These are phyloP conservation scores for Phtheirospermum japonicum DNA, from an alignment of 257 asterid genomes.

Conservation along the genomic window DNA sequence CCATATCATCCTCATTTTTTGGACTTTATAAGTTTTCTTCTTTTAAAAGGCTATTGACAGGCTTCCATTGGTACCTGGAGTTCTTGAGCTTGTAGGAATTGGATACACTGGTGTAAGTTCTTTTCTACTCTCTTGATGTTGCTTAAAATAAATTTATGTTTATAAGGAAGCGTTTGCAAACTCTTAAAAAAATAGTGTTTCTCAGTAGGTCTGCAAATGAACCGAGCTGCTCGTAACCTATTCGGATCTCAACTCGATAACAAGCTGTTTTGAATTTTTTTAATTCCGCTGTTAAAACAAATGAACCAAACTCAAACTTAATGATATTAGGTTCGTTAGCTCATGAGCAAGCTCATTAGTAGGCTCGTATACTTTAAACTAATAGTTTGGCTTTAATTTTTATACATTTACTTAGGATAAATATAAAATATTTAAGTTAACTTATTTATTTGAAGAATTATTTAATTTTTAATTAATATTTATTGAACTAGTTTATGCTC, in stretches of 20 bases:
- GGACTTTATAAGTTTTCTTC: background rate
- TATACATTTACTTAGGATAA: background rate
- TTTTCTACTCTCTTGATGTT: background rate
- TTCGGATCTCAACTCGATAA: background rate
- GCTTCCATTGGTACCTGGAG: slow-evolving; percentile 88
- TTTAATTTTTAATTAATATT: no score
- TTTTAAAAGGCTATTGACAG: slow-evolving; percentile 58
- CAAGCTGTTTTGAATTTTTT: no score
- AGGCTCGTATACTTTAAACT: background rate
- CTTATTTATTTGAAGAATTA: background rate
- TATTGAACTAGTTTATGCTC: background rate
- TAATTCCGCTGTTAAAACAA: slow-evolving; percentile 26
- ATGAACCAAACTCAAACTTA: slow-evolving; percentile 26
- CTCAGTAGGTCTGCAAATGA: background rate
- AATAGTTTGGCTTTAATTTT: background rate
- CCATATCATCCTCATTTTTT: background rate
- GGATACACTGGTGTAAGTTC: slow-evolving; percentile 56
- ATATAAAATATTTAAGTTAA: no score
- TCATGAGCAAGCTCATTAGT: background rate
- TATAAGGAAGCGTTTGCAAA: background rate
- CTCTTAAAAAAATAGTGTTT: no score
- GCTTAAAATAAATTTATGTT: background rate
- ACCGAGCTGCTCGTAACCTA: background rate
- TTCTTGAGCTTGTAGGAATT: slow-evolving; percentile 84
- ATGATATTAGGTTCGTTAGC: background rate